Evolutionary conservation across 108 stramenopile species (phyloP), one percentile per base, ranked within the genome.

Genomic region (Skeletonema grethae): DNA sequence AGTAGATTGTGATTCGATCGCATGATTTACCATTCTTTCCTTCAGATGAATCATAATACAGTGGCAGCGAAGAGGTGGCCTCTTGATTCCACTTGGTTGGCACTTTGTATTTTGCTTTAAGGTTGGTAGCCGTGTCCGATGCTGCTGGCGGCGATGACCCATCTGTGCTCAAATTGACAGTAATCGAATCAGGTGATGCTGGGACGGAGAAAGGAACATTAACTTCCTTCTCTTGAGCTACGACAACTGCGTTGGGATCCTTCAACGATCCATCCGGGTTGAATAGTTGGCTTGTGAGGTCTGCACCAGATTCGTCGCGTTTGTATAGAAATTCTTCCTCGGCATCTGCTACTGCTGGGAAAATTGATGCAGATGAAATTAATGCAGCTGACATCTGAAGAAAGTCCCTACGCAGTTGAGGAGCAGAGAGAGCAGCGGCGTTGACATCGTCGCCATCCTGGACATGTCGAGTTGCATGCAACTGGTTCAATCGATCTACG

Each of bases 221-320:
- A 1, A 93, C 84, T 36, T 58, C 63, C 13, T 82, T 70, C 16
- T 79, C 70, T 80, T 89, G 86, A 1, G 89, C 89, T 77, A 87
- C 84, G 15, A 79, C 45, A 10, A 71, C 62, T 12, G 41, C 79
- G 61, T 69, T 77, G 20, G 78, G 67, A 39, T 71, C 73, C 25
- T 74, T 69, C n/a, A 90, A 55, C 0, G 92, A 89, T 10, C 92
- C 92, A 82, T 93, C 92, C 0, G 83, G 61, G 63, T 93, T 93
- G 77, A 88, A 93, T 20, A 90, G 39, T 67, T 76, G 69, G 16
- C 78, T 76, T 2, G 89, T 90, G 73, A 88, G 43, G 57, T 89
- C 88, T 15, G 50, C n/a, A 22, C 30, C 75, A 35, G 30, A 53
- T 35, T 65, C 67, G 2, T 15, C 12, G 32, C 69, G 63, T 41